These are phyloP conservation scores for Ilex aquifolium DNA, from an alignment of 257 asterid genomes.

Conservation along the genomic window DNA sequence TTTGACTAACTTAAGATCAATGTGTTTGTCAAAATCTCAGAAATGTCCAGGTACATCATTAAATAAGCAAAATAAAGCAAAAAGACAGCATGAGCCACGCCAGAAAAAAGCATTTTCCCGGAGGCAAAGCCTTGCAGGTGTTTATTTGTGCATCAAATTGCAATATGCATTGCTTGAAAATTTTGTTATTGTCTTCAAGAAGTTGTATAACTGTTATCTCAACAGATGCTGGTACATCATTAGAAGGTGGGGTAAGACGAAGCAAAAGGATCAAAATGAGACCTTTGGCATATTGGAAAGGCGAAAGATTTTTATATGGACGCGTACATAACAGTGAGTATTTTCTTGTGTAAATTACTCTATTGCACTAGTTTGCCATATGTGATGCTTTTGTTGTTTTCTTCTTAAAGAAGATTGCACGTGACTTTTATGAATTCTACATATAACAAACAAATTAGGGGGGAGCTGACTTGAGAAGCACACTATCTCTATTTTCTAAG, in stretches of 20 bases:
- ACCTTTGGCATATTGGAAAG: constrained; percentile 90
- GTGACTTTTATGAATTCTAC: neutral
- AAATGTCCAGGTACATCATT: constrained; percentile 8
- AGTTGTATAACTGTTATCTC: constrained; percentile 16
- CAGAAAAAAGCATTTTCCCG: constrained; percentile 20
- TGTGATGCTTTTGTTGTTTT: neutral
- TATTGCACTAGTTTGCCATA: too few relatives aligned
- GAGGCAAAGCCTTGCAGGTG: constrained; percentile 87
- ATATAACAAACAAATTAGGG: too few relatives aligned
- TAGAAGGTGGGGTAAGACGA: constrained; percentile 72
- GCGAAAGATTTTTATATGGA: constrained; percentile 72
- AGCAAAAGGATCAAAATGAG: constrained; percentile 81
- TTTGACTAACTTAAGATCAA: neutral
- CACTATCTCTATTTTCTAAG: too few relatives aligned
- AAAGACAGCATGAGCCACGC: constrained; percentile 11
- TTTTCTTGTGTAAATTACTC: neutral
- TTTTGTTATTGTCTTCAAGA: constrained; percentile 5
- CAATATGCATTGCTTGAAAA: constrained; percentile 4
- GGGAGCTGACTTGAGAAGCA: too few relatives aligned
- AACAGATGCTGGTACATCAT: constrained; percentile 73
- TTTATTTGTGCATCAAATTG: constrained; percentile 14
- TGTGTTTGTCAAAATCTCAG: constrained; percentile 3
- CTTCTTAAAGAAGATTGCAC: neutral
- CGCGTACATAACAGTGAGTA: constrained; percentile 65
- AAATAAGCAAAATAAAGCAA: constrained; percentile 14